phyloP scores from a whole-genome alignment of 305 asterid genomes.

The Fraxinus ornus region DNA sequence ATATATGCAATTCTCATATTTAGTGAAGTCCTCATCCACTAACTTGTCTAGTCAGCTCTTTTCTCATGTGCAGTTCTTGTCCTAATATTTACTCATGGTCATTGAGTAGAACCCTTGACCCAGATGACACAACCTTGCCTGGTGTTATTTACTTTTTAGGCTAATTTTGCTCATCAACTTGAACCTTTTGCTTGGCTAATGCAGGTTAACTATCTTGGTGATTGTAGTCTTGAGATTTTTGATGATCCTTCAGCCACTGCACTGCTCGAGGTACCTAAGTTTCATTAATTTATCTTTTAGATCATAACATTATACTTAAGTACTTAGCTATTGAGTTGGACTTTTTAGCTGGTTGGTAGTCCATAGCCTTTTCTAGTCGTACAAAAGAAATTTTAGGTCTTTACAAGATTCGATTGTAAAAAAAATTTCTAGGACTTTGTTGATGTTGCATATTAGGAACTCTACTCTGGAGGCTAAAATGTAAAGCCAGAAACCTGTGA shows the following conservation, averaged over 20 bases:
- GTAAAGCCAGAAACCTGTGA: neutral
- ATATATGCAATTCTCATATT: conserved; percentile 20
- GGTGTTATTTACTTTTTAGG: conserved; percentile 9
- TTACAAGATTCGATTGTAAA: neutral
- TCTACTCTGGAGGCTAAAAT: neutral
- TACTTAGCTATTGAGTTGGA: neutral
- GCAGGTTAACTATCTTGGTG: conserved; percentile 86
- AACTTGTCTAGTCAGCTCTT: conserved; percentile 21
- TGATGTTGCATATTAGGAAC: neutral
- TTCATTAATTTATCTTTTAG: neutral
- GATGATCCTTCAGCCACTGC: conserved; percentile 91
- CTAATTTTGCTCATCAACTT: conserved; percentile 15
- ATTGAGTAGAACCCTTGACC: neutral
- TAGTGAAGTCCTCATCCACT: conserved; percentile 10
- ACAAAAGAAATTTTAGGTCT: neutral
- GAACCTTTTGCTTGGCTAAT: conserved; percentile 26
- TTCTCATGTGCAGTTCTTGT: conserved; percentile 9
- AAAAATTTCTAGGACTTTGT: neutral
- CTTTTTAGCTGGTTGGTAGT: conserved; percentile 7
- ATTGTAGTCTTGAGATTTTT: conserved; percentile 85
- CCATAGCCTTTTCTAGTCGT: neutral
- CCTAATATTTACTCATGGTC: conserved; percentile 3
- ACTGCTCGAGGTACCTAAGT: conserved; percentile 62
- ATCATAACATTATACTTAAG: neutral
- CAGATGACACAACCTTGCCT: neutral